These are phyloP conservation scores for Exophiala mesophila DNA, from an alignment of 2,329 filamentous ascomycete genomes.

Conservation along the genomic window DNA sequence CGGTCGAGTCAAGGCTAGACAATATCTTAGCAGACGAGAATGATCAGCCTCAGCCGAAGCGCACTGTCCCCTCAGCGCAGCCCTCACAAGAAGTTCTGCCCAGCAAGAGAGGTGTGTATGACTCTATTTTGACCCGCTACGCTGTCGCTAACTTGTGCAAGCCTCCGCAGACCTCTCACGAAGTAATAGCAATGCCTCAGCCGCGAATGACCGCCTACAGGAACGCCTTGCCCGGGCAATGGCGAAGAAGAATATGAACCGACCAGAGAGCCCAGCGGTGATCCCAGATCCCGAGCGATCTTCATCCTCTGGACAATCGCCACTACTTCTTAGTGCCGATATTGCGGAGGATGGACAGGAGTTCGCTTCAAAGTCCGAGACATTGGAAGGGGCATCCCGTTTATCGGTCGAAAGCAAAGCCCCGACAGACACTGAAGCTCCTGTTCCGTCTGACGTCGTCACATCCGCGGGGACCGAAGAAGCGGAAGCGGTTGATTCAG, in stretches of 20 bases:
- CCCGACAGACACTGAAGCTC: background rate
- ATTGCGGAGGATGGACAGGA: constrained; percentile 1
- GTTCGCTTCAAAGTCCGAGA: background rate
- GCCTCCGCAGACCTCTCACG: constrained; percentile 48
- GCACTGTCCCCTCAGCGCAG: constrained; percentile 28
- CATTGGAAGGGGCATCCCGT: background rate
- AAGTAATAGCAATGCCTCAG: constrained; percentile 56
- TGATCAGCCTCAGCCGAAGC: constrained; percentile 9
- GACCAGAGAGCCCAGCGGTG: constrained; percentile 43
- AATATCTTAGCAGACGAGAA: constrained; percentile 80
- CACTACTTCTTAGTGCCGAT: background rate
- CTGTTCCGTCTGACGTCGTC: background rate
- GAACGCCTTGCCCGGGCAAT: constrained; percentile 85
- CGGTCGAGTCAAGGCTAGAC: constrained; percentile 88
- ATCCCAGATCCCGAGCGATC: constrained; percentile 40
- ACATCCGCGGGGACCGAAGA: background rate
- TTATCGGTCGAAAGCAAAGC: background rate
- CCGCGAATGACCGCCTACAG: constrained; percentile 76
- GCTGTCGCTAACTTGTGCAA: constrained; percentile 28
- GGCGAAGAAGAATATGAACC: constrained; percentile 59
- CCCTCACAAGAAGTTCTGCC: constrained; percentile 17
- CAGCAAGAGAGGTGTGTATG: constrained; percentile 30
- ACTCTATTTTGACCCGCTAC: too few species aligned
- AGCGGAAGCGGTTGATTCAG: background rate
- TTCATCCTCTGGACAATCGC: background rate